Conservation (phyloP, 176 grass and related monocot species). For the Paspalum vaginatum region DNA sequence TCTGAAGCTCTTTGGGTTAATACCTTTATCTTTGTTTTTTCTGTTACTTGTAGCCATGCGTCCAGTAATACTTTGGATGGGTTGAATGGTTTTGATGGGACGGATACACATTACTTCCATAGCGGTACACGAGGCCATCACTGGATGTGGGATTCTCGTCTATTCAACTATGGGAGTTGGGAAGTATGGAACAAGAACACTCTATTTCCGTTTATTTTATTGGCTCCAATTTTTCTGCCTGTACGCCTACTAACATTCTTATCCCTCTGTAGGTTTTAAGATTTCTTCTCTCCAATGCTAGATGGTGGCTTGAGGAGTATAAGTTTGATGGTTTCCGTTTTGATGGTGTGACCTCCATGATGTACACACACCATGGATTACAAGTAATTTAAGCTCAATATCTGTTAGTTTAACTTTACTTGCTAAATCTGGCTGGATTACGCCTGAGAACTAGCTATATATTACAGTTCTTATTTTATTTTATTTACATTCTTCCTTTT, state of each 20-base stretch:
- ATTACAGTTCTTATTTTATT: not conserved
- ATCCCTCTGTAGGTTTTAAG: constrained; percentile 63
- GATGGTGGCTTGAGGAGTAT: constrained; percentile 97
- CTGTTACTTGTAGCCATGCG: constrained; percentile 62
- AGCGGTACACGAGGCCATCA: constrained; percentile 72
- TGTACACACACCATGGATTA: constrained; percentile 93
- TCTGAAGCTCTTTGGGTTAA: constrained; percentile 30
- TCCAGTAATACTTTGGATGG: constrained; percentile 88
- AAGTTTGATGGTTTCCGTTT: constrained; percentile 96
- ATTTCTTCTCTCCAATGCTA: constrained; percentile 90
- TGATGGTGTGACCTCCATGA: constrained; percentile 96
- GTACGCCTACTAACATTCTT: constrained; percentile 37
- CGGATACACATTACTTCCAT: constrained; percentile 93
- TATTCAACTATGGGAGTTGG: constrained; percentile 92
- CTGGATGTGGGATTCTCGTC: constrained; percentile 97
- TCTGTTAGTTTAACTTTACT: constrained; percentile 22
- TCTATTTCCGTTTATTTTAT: not conserved
- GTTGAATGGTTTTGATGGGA: constrained; percentile 91
- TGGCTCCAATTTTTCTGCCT: constrained; percentile 34
- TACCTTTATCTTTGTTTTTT: constrained; percentile 31
- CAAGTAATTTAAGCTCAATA: constrained; percentile 54
- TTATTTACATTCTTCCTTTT: not conserved
- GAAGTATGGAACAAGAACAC: constrained; percentile 49
- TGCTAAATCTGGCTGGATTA: constrained; percentile 26
- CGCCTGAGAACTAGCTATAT: not conserved